Percentiles rank a stretch among this genome's conserved stretches.
phyloP scores from a whole-genome alignment of 805 yeast species.

The Wickerhamomyces alni region DNA sequence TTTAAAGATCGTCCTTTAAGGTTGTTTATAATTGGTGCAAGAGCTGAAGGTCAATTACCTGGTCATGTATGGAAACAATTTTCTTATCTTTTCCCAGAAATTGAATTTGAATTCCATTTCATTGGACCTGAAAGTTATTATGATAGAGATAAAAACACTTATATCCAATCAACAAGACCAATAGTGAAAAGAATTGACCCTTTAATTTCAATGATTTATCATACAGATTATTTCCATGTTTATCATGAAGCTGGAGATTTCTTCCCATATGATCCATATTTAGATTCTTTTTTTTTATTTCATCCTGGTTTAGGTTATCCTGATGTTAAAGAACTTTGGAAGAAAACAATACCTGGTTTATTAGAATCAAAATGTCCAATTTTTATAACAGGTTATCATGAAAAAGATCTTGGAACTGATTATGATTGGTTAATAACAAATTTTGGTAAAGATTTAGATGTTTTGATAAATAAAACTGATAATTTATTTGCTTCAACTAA shows the following conservation, averaged over 20 bases:
- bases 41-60: constrained; percentile 91
- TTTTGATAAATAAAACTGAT: constrained; percentile 64
- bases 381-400: constrained; percentile 85
- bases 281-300: constrained; percentile 88
- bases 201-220: constrained; percentile 67
- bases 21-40: constrained; percentile 83
- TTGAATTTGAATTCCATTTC: constrained; percentile 80
- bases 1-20: constrained; percentile 85
- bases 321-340: constrained; percentile 76
- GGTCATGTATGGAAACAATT: constrained; percentile 95
- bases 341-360: constrained; percentile 75
- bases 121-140: constrained; percentile 89
- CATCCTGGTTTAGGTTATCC: constrained; percentile 92
- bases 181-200: constrained; percentile 68
- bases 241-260: constrained; percentile 89
- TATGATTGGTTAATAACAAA: constrained; percentile 60
- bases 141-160: constrained; percentile 63
- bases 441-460: constrained; percentile 72
- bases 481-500: constrained; percentile 82
- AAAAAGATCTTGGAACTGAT: constrained; percentile 65
- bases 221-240: constrained; percentile 88
- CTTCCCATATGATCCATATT: constrained; percentile 96
- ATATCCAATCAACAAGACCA: constrained; percentile 56
- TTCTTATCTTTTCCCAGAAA: constrained; percentile 76
- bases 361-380: constrained; percentile 91